phyloP scores from a whole-genome alignment of 2,329 filamentous ascomycete species.

The Pseudogymnoascus sp. region DNA sequence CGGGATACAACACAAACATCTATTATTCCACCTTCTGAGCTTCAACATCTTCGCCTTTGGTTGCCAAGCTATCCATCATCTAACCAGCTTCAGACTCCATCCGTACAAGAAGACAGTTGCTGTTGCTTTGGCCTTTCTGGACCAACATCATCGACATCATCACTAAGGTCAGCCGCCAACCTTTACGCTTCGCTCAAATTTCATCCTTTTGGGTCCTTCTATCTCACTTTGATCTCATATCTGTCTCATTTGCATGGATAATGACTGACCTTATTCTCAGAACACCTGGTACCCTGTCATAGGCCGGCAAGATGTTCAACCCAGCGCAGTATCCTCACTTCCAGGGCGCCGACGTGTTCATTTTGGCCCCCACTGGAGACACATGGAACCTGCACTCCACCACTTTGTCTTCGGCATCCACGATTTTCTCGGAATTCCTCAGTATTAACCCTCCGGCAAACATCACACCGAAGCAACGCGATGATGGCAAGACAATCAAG shows the following conservation, averaged over 20 bases:
- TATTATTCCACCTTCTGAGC: neutral
- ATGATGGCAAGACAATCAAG: constrained; percentile 15
- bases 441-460: constrained; percentile 4
- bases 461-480: constrained; percentile 14
- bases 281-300: neutral
- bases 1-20: neutral
- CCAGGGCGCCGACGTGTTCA: constrained; percentile 22
- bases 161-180: neutral
- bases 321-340: constrained; percentile 14
- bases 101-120: neutral
- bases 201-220: neutral
- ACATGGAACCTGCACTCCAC: constrained; percentile 22
- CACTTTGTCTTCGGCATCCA: constrained; percentile 17
- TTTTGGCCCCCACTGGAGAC: constrained; percentile 19
- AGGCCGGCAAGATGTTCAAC: neutral
- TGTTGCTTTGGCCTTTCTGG: neutral
- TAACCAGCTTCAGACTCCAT: neutral
- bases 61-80: neutral
- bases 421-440: constrained; percentile 14
- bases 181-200: neutral
- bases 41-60: neutral
- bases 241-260: neutral
- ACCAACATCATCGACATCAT: neutral
- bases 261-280: neutral
- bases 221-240: no score